A percentile compares a stretch with the other conserved stretches of the same genome.
These are phyloP conservation scores for Bruguiera hainesii DNA, from an alignment of 441 rosid genomes.

Conservation along the genomic window DNA sequence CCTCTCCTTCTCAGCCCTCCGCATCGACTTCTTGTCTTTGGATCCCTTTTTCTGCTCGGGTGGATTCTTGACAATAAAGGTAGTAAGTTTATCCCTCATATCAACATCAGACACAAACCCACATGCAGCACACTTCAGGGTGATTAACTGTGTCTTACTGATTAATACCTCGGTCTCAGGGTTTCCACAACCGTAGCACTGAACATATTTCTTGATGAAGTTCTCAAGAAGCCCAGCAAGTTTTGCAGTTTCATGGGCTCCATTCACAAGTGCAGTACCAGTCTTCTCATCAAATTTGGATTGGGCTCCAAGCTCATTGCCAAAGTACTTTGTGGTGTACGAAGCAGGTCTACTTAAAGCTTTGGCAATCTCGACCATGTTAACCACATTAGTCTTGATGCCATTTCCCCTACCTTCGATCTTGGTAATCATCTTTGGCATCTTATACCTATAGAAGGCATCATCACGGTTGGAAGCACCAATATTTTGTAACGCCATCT, in stretches of 20 bases:
- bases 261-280: conserved; percentile 79
- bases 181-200: conserved; percentile 91
- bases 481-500: conserved; percentile 86
- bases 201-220: conserved; percentile 90
- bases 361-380: conserved; percentile 95
- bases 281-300: conserved; percentile 88
- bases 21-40: conserved; percentile 77
- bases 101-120: conserved; percentile 85
- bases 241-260: conserved; percentile 71
- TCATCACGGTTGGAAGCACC: conserved; percentile 89
- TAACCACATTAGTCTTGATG: conserved; percentile 85
- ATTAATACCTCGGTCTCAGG: conserved; percentile 81
- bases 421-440: conserved; percentile 94
- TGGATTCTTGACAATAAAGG: conserved; percentile 77
- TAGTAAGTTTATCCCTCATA: conserved; percentile 84
- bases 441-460: conserved; percentile 97
- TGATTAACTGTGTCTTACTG: conserved; percentile 75
- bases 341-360: conserved; percentile 82
- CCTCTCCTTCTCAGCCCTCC: conserved; percentile 93
- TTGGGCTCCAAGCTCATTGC: conserved; percentile 93
- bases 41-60: conserved; percentile 64
- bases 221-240: conserved; percentile 74
- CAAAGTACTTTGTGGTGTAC: conserved; percentile 85
- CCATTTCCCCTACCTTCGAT: conserved; percentile 98
- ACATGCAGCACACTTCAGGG: conserved; percentile 84